Evolutionary conservation across 1,284 basidiomycete genomes (phyloP).

Genomic region (Tilletia setariae): DNA sequence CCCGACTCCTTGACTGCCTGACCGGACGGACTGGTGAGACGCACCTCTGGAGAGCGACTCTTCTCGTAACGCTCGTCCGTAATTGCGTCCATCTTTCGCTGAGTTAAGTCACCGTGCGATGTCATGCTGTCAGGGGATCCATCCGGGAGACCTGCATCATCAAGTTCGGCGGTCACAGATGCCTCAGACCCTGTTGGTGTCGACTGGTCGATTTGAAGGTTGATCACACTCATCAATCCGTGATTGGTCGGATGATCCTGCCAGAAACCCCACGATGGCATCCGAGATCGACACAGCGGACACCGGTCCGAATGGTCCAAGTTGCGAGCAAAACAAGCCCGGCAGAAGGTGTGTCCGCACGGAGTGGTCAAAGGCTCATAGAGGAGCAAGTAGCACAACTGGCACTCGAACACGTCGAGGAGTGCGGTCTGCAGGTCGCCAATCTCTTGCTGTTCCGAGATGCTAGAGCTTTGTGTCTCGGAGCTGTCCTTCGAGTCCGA

Average conservation of each 20-base stretch:
- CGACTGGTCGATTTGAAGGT: conserved; percentile 9
- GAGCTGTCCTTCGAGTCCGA: neutral
- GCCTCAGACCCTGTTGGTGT: neutral
- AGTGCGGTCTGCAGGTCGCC: conserved; percentile 59
- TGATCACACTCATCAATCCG: conserved; percentile 36
- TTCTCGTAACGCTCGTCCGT: too few species aligned
- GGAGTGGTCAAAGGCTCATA: conserved; percentile 84
- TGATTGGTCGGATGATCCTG: conserved; percentile 62
- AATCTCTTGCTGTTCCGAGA: too few species aligned
- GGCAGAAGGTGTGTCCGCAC: conserved; percentile 93
- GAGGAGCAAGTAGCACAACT: conserved; percentile 81
- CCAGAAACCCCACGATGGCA: conserved; percentile 75
- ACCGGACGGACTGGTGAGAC: too few species aligned
- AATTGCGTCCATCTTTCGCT: too few species aligned
- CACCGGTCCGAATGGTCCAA: conserved; percentile 79
- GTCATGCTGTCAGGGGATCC: too few species aligned
- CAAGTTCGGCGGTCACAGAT: too few species aligned
- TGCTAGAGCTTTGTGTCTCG: too few species aligned
- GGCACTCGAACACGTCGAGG: conserved; percentile 72
- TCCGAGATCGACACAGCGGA: conserved; percentile 75
- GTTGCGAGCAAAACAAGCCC: conserved; percentile 78
- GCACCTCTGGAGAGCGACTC: too few species aligned
- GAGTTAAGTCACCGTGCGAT: too few species aligned
- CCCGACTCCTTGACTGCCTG: too few species aligned
- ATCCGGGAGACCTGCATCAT: too few species aligned